A percentile compares a stretch with the other conserved stretches of the same genome.
phyloP scores from a whole-genome alignment of 495 filamentous ascomycete genomes.

The Gamarada debralockiae region DNA sequence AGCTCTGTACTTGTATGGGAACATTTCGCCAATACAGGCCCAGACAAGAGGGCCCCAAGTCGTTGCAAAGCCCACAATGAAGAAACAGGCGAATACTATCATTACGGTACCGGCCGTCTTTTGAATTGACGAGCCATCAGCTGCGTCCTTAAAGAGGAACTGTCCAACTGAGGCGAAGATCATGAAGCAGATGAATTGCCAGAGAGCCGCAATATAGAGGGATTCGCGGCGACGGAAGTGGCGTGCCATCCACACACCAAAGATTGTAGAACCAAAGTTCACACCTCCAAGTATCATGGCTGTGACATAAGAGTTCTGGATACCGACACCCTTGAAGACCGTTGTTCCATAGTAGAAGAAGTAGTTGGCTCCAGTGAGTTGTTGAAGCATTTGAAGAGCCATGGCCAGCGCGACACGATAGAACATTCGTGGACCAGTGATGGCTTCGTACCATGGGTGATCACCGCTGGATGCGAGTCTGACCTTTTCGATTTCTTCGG shows the following conservation, averaged over 20 bases:
- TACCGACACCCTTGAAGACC: slow-evolving; percentile 60
- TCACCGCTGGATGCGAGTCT: slow-evolving; percentile 53
- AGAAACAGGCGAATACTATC: slow-evolving; percentile 82
- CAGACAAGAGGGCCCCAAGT: slow-evolving; percentile 88
- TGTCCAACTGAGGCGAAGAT: slow-evolving; percentile 67
- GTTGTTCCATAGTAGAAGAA: slow-evolving; percentile 52
- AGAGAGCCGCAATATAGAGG: slow-evolving; percentile 61
- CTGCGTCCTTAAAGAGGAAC: slow-evolving; percentile 46
- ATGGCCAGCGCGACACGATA: slow-evolving; percentile 70
- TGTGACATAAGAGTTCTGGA: slow-evolving; percentile 61
- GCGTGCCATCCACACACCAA: slow-evolving; percentile 66
- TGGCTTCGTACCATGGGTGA: slow-evolving; percentile 57
- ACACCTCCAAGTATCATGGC: slow-evolving; percentile 67
- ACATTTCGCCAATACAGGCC: slow-evolving; percentile 78
- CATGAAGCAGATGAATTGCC: slow-evolving; percentile 68
- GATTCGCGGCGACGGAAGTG: slow-evolving; percentile 63
- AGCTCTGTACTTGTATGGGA: slow-evolving; percentile 72
- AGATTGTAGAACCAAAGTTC: slow-evolving; percentile 64
- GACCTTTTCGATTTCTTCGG: slow-evolving; percentile 64
- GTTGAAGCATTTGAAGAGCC: slow-evolving; percentile 66
- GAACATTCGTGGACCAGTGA: slow-evolving; percentile 69
- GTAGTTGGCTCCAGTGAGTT: slow-evolving; percentile 56
- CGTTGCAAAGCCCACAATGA: slow-evolving; percentile 55
- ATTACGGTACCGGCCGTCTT: slow-evolving; percentile 60
- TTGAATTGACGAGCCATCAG: slow-evolving; percentile 38